A percentile compares a stretch with the other conserved stretches of the same genome.
Conservation (phyloP, 202 grass and related monocot species). For the Schoenoplectus tabernaemontani region DNA sequence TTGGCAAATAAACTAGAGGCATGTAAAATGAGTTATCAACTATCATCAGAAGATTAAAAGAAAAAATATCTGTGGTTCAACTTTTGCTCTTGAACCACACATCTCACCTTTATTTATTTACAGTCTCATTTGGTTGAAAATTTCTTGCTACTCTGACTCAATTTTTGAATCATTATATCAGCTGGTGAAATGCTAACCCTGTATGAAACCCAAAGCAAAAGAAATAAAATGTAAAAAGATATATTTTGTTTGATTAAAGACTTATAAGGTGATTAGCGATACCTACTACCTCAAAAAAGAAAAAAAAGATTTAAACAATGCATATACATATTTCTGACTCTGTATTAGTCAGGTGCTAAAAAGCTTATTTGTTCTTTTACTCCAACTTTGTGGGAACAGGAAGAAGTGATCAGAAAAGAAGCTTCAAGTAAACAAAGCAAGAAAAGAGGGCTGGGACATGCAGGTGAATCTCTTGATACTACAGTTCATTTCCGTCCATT, state of each 20-base stretch:
- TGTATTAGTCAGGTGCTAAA: not conserved
- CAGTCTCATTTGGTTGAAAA: not conserved
- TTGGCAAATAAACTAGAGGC: not conserved
- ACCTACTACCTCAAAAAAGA: not conserved
- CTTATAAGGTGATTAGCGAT: not conserved
- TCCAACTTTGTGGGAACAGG: not conserved
- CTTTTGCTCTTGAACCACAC: not conserved
- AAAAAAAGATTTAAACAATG: not conserved
- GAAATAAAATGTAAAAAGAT: not conserved
- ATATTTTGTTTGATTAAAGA: not conserved
- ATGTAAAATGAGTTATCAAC: not conserved
- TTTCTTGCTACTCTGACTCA: not conserved
- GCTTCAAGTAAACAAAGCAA: not conserved
- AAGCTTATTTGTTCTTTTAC: not conserved
- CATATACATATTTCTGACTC: not conserved
- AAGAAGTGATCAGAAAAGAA: not conserved
- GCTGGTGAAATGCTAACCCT: not conserved
- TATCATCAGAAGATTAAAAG: not conserved
- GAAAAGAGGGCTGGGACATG: not conserved
- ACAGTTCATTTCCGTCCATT: not conserved
- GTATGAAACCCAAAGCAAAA: not conserved
- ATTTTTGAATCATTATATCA: not conserved
- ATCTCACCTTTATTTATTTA: not conserved
- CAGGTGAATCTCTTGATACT: conserved; percentile 1
- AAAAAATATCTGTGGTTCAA: not conserved